phyloP scores from a whole-genome alignment of 2,329 filamentous ascomycete species.

The Phialophora verrucosa region DNA sequence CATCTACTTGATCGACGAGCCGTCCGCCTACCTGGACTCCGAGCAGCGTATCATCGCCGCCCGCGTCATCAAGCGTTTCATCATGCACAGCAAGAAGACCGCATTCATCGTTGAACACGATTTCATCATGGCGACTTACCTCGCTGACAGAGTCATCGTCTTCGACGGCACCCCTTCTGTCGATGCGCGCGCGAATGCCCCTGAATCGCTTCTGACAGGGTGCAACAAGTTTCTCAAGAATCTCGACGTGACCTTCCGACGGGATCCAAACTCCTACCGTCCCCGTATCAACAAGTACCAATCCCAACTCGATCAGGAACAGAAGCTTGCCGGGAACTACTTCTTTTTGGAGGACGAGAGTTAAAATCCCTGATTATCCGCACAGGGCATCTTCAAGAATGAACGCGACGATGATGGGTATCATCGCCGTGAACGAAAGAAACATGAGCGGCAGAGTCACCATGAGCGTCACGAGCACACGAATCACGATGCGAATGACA shows the following conservation, averaged over 20 bases:
- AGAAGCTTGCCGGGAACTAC: conserved; percentile 92
- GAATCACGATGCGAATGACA: conserved; percentile 42
- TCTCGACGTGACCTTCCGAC: conserved; percentile 96
- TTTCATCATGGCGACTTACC: conserved; percentile 92
- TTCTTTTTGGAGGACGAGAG: conserved; percentile 94
- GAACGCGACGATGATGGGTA: conserved; percentile 25
- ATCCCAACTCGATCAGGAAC: conserved; percentile 96
- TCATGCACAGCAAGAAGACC: conserved; percentile 99
- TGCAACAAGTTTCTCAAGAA: conserved; percentile 98
- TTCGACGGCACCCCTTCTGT: conserved; percentile 94
- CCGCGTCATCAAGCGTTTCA: conserved; percentile 98
- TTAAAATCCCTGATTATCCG: conserved; percentile 66
- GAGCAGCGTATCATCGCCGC: conserved; percentile 98
- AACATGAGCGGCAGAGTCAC: conserved; percentile 37
- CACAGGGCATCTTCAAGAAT: conserved; percentile 47
- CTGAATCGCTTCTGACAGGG: conserved; percentile 89
- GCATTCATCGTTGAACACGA: conserved; percentile 99
- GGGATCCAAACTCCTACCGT: conserved; percentile 93
- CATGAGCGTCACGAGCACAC: conserved; percentile 45
- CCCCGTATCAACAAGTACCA: conserved; percentile 98
- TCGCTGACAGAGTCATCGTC: conserved; percentile 94
- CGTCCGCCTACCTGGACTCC: conserved; percentile 95
- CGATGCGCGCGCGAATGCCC: conserved; percentile 82
- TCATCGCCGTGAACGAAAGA: conserved; percentile 26
- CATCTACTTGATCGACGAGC: conserved; percentile 98